These are phyloP conservation scores for Nakaseomyces glabratus DNA, from an alignment of 1,139 yeast species.

Conservation along the genomic window DNA sequence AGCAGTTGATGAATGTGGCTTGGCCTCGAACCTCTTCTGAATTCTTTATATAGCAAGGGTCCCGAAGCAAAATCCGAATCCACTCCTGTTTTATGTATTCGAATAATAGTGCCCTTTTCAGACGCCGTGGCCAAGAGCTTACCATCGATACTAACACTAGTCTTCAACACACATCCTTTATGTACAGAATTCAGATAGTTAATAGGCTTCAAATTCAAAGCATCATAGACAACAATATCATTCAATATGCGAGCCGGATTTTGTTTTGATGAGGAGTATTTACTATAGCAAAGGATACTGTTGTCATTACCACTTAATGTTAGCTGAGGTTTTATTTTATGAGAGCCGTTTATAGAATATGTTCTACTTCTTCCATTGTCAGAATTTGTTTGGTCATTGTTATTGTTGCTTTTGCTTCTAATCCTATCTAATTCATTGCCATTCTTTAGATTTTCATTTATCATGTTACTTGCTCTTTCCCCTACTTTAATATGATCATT, in stretches of 20 bases:
- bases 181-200: constrained; percentile 40
- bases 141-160: constrained; percentile 40
- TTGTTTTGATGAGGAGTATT: constrained; percentile 18
- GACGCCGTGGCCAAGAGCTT: constrained; percentile 58
- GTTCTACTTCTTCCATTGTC: constrained; percentile 9
- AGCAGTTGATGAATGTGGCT: constrained; percentile 47
- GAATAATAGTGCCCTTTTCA: constrained; percentile 59
- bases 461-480: constrained; percentile 5
- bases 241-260: constrained; percentile 18
- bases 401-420: not conserved
- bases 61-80: constrained; percentile 19
- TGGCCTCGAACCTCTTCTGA: constrained; percentile 61
- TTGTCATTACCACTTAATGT: constrained; percentile 27
- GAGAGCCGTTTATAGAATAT: constrained; percentile 10
- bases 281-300: constrained; percentile 27
- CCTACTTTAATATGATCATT: constrained; percentile 1
- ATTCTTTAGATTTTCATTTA: constrained; percentile 5
- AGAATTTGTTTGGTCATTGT: not conserved
- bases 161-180: constrained; percentile 23
- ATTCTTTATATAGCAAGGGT: constrained; percentile 38
- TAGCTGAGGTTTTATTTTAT: constrained; percentile 18
- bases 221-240: constrained; percentile 44
- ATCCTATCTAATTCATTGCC: not conserved
- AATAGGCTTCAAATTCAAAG: constrained; percentile 46
- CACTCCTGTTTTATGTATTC: constrained; percentile 40